A percentile compares a stretch with the other conserved stretches of the same genome.
phyloP scores from a whole-genome alignment of 2,329 filamentous ascomycete genomes.

The Aspergillus persii region DNA sequence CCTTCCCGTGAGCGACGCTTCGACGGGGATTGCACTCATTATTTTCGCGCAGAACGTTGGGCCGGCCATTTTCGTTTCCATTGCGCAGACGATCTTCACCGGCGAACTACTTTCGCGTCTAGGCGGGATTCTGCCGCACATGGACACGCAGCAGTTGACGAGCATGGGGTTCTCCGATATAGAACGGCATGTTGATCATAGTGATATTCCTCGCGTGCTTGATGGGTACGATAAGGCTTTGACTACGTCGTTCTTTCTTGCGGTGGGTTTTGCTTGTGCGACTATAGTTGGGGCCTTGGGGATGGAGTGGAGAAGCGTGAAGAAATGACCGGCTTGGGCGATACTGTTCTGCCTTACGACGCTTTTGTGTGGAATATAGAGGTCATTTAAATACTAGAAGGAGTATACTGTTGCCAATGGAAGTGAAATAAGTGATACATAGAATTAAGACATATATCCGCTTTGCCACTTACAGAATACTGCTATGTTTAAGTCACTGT shows the following conservation, averaged over 20 bases:
- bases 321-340: no score
- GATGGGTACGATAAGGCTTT: not conserved
- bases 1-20: constrained; percentile 23
- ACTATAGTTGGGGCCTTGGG: constrained; percentile 1
- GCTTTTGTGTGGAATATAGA: no score
- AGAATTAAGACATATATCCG: no score
- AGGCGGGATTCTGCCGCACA: not conserved
- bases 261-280: not conserved
- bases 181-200: no score
- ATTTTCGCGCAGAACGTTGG: constrained; percentile 32
- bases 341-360: not conserved
- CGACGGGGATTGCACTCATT: constrained; percentile 25
- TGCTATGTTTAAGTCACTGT: no score
- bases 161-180: not conserved
- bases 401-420: no score
- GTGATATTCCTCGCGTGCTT: not conserved
- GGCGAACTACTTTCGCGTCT: constrained; percentile 16
- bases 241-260: constrained; percentile 1
- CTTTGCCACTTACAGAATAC: no score
- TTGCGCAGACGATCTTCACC: constrained; percentile 31
- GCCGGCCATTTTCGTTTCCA: constrained; percentile 30
- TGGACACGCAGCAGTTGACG: not conserved
- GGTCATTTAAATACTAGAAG: no score
- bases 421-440: no score
- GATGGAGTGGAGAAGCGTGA: not conserved